Conservation (phyloP, 768 basidiomycete genomes). For the Crepidotus variabilis region DNA sequence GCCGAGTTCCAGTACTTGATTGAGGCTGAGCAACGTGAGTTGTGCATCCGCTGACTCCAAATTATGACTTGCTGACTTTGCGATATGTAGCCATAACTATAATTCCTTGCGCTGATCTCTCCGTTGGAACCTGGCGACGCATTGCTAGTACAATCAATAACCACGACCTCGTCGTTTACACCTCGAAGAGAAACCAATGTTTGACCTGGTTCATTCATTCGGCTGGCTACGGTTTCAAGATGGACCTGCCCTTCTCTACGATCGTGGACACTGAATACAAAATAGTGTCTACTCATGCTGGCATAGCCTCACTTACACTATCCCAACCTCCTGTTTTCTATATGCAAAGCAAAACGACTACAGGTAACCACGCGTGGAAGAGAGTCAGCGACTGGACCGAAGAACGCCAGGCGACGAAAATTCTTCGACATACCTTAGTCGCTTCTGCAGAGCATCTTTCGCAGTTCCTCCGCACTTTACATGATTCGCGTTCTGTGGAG, state of each 20-base stretch:
- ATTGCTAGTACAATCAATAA: slow-evolving; percentile 51
- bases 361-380: slow-evolving; percentile 48
- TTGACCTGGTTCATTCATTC: slow-evolving; percentile 81
- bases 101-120: slow-evolving; percentile 72
- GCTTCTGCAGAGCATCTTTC: slow-evolving; percentile 61
- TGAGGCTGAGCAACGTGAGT: slow-evolving; percentile 75
- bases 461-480: slow-evolving; percentile 36
- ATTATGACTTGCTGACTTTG: slow-evolving; percentile 3
- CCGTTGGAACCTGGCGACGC: slow-evolving; percentile 77
- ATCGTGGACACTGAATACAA: slow-evolving; percentile 58
- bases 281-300: slow-evolving; percentile 50
- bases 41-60: not conserved
- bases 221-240: slow-evolving; percentile 73
- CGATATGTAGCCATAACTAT: slow-evolving; percentile 57
- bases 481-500: not conserved
- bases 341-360: slow-evolving; percentile 43
- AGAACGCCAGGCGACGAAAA: slow-evolving; percentile 59
- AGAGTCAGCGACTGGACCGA: slow-evolving; percentile 76
- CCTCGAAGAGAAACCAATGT: slow-evolving; percentile 62
- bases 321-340: slow-evolving; percentile 68
- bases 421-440: slow-evolving; percentile 61
- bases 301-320: slow-evolving; percentile 59
- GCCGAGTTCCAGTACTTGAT: slow-evolving; percentile 60
- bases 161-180: slow-evolving; percentile 73
- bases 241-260: slow-evolving; percentile 72